A percentile compares a stretch with the other conserved stretches of the same genome.
Conservation (phyloP, 139 green algal species). For the Picochlorum sp. region DNA sequence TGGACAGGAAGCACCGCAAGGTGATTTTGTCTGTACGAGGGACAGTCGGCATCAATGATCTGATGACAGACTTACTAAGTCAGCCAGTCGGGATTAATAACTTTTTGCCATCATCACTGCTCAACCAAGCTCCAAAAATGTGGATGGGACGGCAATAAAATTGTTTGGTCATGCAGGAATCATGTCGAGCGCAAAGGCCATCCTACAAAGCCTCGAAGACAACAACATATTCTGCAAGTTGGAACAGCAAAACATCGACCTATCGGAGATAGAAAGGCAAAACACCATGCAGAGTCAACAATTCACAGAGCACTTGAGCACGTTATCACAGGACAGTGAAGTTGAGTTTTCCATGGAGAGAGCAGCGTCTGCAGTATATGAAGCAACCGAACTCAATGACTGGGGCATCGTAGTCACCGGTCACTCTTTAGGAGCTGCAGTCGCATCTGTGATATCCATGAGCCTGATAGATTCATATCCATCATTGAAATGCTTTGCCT, state of each 20-base stretch:
- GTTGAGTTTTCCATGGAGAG: background rate
- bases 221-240: conserved; percentile 23
- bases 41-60: conserved; percentile 17
- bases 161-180: conserved; percentile 34
- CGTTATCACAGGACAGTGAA: background rate
- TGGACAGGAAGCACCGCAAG: conserved; percentile 14
- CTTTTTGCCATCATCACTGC: conserved; percentile 8
- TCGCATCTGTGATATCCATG: conserved; percentile 34
- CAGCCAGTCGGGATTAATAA: conserved; percentile 10
- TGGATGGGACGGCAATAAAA: conserved; percentile 10
- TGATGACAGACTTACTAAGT: conserved; percentile 23
- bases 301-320: background rate
- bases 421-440: conserved; percentile 40
- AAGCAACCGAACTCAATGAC: conserved; percentile 15
- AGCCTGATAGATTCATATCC: conserved; percentile 32
- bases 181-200: conserved; percentile 23
- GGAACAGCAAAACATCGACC: background rate
- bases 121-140: background rate
- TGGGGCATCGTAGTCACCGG: conserved; percentile 39
- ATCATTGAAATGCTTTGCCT: conserved; percentile 38
- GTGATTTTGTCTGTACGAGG: conserved; percentile 29
- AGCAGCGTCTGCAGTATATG: conserved; percentile 11
- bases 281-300: background rate
- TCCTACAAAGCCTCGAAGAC: conserved; percentile 38
- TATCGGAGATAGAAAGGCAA: background rate